Evolutionary conservation across 108 stramenopile genomes (phyloP).

Genomic region (Phaeodactylum tricornutum): DNA sequence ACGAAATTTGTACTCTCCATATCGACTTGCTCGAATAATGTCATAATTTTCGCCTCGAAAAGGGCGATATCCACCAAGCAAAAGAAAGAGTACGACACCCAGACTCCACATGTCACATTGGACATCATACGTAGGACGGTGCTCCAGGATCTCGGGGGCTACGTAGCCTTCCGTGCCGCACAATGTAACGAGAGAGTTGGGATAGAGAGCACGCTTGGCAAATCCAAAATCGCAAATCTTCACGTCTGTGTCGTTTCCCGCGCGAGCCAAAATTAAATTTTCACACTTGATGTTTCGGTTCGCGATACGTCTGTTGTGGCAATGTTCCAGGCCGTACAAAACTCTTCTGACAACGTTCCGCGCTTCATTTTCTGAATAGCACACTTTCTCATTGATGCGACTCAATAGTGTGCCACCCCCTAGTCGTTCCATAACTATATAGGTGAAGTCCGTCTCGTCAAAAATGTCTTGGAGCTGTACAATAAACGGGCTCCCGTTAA

Average conservation of each 20-base stretch:
- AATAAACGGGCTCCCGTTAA: constrained; percentile 53
- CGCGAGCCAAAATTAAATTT: constrained; percentile 62
- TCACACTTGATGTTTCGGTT: constrained; percentile 85
- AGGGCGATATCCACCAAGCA: constrained; percentile 91
- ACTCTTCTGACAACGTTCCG: constrained; percentile 44
- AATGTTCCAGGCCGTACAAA: constrained; percentile 66
- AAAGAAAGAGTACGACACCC: constrained; percentile 91
- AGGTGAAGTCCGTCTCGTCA: constrained; percentile 55
- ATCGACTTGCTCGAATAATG: constrained; percentile 65
- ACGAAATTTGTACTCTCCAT: constrained; percentile 79
- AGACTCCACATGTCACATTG: constrained; percentile 92
- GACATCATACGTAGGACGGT: constrained; percentile 55
- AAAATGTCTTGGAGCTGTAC: constrained; percentile 61
- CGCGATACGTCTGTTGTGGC: constrained; percentile 70
- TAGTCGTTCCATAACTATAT: constrained; percentile 65
- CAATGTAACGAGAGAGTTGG: constrained; percentile 60
- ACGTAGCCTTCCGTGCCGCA: constrained; percentile 89
- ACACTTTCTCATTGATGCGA: constrained; percentile 70
- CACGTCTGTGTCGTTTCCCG: constrained; percentile 82
- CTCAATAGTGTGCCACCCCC: constrained; percentile 91
- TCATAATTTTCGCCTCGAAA: constrained; percentile 53
- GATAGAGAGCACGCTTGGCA: constrained; percentile 62
- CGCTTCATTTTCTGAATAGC: constrained; percentile 72
- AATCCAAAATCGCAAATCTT: constrained; percentile 98
- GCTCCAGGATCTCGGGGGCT: constrained; percentile 67